Percentiles rank a stretch among this genome's conserved stretches.
These are phyloP conservation scores for Dianthus caryophyllus DNA, from an alignment of 148 eudicot species.

Conservation along the genomic window DNA sequence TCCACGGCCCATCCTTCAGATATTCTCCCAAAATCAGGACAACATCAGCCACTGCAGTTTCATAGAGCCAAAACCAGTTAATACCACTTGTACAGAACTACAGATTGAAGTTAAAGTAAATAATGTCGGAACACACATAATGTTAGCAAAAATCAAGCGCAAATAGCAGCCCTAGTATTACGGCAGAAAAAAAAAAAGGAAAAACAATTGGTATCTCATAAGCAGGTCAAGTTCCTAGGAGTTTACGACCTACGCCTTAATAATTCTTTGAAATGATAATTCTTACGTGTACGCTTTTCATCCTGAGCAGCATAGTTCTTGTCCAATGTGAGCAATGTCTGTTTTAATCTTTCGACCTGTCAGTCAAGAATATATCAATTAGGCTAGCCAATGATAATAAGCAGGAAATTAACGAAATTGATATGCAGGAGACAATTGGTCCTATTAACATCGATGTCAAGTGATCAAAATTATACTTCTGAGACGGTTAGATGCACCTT, in stretches of 20 bases:
- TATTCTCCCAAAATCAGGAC: conserved; percentile 78
- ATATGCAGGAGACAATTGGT: background rate
- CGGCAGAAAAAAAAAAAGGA: too few species aligned
- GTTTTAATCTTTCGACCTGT: conserved; percentile 60
- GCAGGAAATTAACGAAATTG: too few species aligned
- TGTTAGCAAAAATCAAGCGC: too few species aligned
- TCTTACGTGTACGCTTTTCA: conserved; percentile 77
- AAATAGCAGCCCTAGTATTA: too few species aligned
- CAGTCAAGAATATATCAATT: background rate
- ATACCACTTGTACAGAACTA: too few species aligned
- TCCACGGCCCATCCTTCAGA: conserved; percentile 88
- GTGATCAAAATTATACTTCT: background rate
- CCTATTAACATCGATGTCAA: background rate
- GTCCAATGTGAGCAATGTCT: conserved; percentile 56
- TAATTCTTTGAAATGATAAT: background rate
- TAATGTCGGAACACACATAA: too few species aligned
- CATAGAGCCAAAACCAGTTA: conserved; percentile 1
- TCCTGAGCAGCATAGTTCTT: conserved; percentile 82
- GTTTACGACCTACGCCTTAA: background rate
- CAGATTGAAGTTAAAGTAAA: too few species aligned
- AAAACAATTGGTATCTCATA: background rate
- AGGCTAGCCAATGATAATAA: too few species aligned
- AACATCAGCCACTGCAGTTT: conserved; percentile 63
- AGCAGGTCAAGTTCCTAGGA: background rate
- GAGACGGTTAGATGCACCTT: conserved; percentile 48